These are phyloP conservation scores for Inga oerstediana DNA, from an alignment of 306 rosid genomes.

Conservation along the genomic window DNA sequence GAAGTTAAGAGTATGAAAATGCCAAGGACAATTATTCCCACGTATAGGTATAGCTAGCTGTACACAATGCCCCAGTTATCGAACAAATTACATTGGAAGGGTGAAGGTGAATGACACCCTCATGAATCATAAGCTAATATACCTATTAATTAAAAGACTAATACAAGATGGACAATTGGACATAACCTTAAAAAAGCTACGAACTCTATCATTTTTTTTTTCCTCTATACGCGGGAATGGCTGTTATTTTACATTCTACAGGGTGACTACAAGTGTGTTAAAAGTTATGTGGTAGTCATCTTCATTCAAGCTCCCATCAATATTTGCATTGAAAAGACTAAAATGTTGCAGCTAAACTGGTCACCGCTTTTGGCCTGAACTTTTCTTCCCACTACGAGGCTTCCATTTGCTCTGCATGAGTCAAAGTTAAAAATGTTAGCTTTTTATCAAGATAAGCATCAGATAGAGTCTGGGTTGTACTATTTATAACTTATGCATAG, in stretches of 20 bases:
- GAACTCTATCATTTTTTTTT: conserved; percentile 23
- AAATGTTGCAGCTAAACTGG: conserved; percentile 26
- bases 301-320: conserved; percentile 34
- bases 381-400: conserved; percentile 57
- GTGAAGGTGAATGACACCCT: conserved; percentile 39
- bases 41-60: conserved; percentile 54
- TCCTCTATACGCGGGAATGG: conserved; percentile 44
- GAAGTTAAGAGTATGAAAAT: conserved; percentile 42
- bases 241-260: conserved; percentile 57
- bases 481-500: background rate
- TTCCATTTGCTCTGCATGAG: conserved; percentile 85
- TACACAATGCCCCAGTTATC: conserved; percentile 47
- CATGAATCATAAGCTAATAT: conserved; percentile 53
- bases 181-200: conserved; percentile 46
- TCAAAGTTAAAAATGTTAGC: background rate
- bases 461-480: background rate
- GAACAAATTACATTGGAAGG: conserved; percentile 43
- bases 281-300: conserved; percentile 42
- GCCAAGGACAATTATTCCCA: conserved; percentile 52
- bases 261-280: conserved; percentile 40
- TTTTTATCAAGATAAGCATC: background rate
- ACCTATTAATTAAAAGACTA: conserved; percentile 49
- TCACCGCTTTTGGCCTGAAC: conserved; percentile 40
- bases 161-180: conserved; percentile 37
- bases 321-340: conserved; percentile 19